A percentile compares a stretch with the other conserved stretches of the same genome.
phyloP scores from a whole-genome alignment of 306 rosid species.

The Prunus davidiana region DNA sequence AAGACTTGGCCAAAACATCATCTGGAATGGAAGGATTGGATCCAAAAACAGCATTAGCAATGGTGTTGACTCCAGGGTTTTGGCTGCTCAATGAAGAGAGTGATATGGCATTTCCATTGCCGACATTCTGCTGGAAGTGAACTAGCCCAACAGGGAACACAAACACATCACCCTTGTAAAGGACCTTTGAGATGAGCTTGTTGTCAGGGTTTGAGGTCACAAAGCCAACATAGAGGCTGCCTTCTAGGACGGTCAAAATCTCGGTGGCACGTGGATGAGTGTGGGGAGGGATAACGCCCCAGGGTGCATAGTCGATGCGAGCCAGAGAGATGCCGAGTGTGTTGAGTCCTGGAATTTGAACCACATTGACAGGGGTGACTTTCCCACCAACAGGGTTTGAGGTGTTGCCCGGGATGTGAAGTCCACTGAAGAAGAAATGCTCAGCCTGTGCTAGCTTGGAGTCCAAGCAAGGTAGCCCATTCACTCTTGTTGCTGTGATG shows the following conservation, averaged over 20 bases:
- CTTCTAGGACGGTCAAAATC: conserved; percentile 11
- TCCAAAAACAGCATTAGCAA: conserved; percentile 20
- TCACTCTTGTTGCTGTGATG: conserved; percentile 1
- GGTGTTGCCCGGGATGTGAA: conserved; percentile 24
- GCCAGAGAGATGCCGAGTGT: conserved; percentile 22
- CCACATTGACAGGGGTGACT: conserved; percentile 16
- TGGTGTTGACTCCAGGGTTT: conserved; percentile 22
- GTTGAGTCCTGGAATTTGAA: conserved; percentile 27
- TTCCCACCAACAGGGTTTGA: conserved; percentile 11
- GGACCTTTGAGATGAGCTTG: conserved; percentile 24
- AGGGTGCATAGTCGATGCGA: conserved; percentile 17
- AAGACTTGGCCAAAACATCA: conserved; percentile 19
- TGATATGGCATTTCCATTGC: conserved; percentile 13
- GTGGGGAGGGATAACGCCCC: conserved; percentile 19
- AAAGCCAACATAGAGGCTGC: conserved; percentile 20
- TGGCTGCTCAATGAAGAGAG: conserved; percentile 24
- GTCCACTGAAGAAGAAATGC: conserved; percentile 17
- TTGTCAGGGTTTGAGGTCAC: conserved; percentile 23
- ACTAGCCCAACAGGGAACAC: conserved; percentile 24
- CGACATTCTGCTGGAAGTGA: conserved; percentile 20
- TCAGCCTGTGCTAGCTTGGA: conserved; percentile 12
- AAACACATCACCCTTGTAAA: conserved; percentile 24
- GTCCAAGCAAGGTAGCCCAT: conserved; percentile 19
- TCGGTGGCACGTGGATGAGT: conserved; percentile 25
- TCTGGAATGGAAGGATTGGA: conserved; percentile 13